Base-by-base conservation (phyloP, 768 basidiomycete species). In the Dacryopinax spathularia region DNA sequence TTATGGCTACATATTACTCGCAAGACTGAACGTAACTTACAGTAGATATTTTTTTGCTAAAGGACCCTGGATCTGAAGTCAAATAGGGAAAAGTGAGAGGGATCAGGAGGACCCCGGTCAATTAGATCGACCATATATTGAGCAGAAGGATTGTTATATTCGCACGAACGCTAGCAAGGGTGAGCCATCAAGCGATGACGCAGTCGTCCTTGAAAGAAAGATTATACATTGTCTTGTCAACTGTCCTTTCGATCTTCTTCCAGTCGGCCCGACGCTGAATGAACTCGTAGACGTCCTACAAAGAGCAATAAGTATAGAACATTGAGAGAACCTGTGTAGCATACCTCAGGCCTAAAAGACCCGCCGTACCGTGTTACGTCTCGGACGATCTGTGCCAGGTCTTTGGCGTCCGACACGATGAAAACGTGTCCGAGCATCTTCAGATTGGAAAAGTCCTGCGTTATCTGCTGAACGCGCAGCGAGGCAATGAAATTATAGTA, bases 361-460 rank as follows among this genome's bases (percentile, higher is more conserved):
- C 95, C 96, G 1, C 96, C 95, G 74, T 98, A 98, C 43, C 95
- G 79, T 27, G 92, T 90, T 9, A 95, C 91, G 74, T 98, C 95
- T 65, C 92, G 77, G 15, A 98, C 94, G 68, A 98, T 95, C 75
- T 91, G 88, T 33, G 95, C 94, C 15, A 99, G 79, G 72, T 98
- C 95, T 70, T 93, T 95, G 0, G 96, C 95, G 67, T 95, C 93
- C 67, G 89, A 88, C 13, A 95, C 92, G 56, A 98, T 90, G 72
- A 86, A 98, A 1, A 98, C 91, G 69, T 98, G 92, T 1, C 94
- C 94, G 13, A 96, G 79, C 93, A 98, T 96, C 75, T 96, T 97
- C 63, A 99, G 80, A 69, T 92, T 87, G 16, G 93, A 84, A 68
- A 98, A 99, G 66, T 97, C 94, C 0, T 86, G 81, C 1, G 86